Evolutionary conservation across 306 rosid species (phyloP), one percentile per base, ranked within the genome.

Genomic region (Glycine soja): DNA sequence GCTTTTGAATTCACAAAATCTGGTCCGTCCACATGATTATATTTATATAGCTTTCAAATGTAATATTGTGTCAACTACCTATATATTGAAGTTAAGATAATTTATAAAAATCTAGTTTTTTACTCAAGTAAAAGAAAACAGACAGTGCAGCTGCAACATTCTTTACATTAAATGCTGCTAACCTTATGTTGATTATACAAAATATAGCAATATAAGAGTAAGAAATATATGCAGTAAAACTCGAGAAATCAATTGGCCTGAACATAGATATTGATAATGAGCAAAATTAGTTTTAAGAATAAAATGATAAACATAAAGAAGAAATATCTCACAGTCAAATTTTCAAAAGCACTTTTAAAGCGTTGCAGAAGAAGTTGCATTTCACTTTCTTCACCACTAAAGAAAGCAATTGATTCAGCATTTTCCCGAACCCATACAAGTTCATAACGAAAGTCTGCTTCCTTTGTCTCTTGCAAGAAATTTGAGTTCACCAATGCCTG

Each of bases 361-460:
- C 97, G 94, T 87, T 88, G 93, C 87, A 95, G 84, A 90, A 95
- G 88, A 87, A 95, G 97, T 86, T 90, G 94, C 88, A 86, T 91
- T 88, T 95, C 99, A 69, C 88, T 93, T 24, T 87, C 88, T 92
- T 95, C 99, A 54, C 98, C 99, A 34, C 97, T 84, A 74, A 93
- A 95, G 87, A 95, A 95, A 76, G 99, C 98, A 83, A 95, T 90
- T 48, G 99, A 93, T 85, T 95, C 99, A 61, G 99, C 93, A 89
- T 95, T 95, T 87, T 95, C 99, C 76, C 99, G 92, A 63, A 95
- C 82, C 2, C 99, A 89, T 54, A 95, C 99, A 51, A 95, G 99
- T 51, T 97, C 98, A 79, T 95, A 95, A 79, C 99, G 98, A 74
- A 95, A 95, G 89, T 95, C 99, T 75, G 99, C 99, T 80, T 95